Evolutionary conservation across 2,329 filamentous ascomycete species (phyloP), one percentile per base, ranked within the genome.

Genomic region (Exophiala mesophila): DNA sequence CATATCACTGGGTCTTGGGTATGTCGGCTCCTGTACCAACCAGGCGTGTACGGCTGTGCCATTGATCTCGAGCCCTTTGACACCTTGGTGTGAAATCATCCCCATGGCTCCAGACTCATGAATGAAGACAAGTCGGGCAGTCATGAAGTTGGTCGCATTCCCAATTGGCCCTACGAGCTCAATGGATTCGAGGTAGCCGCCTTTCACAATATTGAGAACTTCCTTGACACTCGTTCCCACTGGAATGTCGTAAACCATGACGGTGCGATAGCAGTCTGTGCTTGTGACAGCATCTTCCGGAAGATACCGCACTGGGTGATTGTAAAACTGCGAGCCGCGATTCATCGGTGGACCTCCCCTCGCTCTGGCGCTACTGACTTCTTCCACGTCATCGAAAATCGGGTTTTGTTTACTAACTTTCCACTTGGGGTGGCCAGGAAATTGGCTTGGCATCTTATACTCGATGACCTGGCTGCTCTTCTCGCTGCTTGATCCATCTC

Each of bases 201-300:
- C 47, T 30, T 39, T 44, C 28, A 53, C 39, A 7, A 48, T 23
- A 8, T 13, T 32, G 8, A 56, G 47, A 17, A 55, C 39, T 17
- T 55, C 52, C 18, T 41, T 30, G 15, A 41, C 32, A 17, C 43
- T 45, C 19, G 47, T 47, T 18, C 39, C 44, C 3, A 45, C 19
- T 3, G 54, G 54, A 37, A 56, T 56, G 18, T 41, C 35, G 28
- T 56, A 50, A 13, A 56, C 44, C 54, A 55, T 54, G 35, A 56
- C 52, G 13, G 54, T 56, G 16, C 54, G 54, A 40, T 47, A 55
- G 8, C 45, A 31, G 24, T 56, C 47, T n/a, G 30, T 15, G 10
- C 21, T 40, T 10, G 19, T 32, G 12, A 40, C 53, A 9, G 39
- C 44, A 32, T 47, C 34, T 16, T 51, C 46, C n/a, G 52, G 52